Conservation (phyloP, 2,329 filamentous ascomycete species). For the Neocucurbitaria cava region DNA sequence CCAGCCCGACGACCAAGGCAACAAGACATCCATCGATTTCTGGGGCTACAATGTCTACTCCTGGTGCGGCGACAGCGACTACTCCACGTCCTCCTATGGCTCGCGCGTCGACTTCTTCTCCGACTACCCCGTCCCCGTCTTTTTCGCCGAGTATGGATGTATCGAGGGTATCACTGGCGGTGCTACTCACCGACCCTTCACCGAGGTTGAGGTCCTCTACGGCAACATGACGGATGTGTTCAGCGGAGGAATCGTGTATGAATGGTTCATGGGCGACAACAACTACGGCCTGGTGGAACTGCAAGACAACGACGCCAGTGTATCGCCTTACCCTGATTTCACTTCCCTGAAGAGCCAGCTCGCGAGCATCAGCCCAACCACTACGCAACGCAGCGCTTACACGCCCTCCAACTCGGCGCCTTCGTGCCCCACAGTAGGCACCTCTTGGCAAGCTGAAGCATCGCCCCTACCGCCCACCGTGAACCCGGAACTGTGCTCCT, state of each 20-base stretch:
- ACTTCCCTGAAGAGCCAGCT: slow-evolving; percentile 73
- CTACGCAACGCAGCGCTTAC: slow-evolving; percentile 72
- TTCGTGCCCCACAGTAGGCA: slow-evolving; percentile 71
- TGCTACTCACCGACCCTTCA: slow-evolving; percentile 73
- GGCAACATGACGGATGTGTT: slow-evolving; percentile 85
- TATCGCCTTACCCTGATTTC: slow-evolving; percentile 74
- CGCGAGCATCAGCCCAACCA: slow-evolving; percentile 68
- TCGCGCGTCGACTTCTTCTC: slow-evolving; percentile 84
- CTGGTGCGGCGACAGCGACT: slow-evolving; percentile 90
- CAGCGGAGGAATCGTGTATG: slow-evolving; percentile 97
- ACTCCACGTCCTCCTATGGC: slow-evolving; percentile 77
- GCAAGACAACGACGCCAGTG: slow-evolving; percentile 62
- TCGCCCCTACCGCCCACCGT: slow-evolving; percentile 81
- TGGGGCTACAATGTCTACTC: slow-evolving; percentile 99
- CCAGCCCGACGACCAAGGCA: slow-evolving; percentile 57
- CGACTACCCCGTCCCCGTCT: slow-evolving; percentile 89
- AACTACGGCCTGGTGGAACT: slow-evolving; percentile 82
- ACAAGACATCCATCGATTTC: slow-evolving; percentile 79
- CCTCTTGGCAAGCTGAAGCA: slow-evolving; percentile 71
- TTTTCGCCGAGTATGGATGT: slow-evolving; percentile 99
- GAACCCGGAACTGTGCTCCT: slow-evolving; percentile 79
- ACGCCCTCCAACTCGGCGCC: slow-evolving; percentile 71
- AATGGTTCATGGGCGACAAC: slow-evolving; percentile 93
- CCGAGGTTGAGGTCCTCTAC: slow-evolving; percentile 84
- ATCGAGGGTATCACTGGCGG: slow-evolving; percentile 59